Evolutionary conservation across 2,329 filamentous ascomycete genomes (phyloP).

Genomic region (Aurifilum marmelostoma): DNA sequence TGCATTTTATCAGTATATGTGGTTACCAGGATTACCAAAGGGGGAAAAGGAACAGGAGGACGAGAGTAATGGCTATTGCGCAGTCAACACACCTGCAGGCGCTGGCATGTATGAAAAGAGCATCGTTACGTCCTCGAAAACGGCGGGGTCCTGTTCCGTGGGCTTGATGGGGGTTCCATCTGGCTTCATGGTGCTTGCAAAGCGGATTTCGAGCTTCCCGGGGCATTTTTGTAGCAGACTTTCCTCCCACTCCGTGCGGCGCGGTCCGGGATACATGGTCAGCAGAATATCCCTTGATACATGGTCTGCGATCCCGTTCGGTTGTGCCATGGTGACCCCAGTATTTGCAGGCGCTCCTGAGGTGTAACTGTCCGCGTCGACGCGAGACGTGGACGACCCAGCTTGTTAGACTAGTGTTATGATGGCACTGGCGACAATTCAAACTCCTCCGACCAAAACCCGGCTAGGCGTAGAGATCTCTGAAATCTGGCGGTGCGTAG

Average conservation of each 20-base stretch:
- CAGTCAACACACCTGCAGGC: slow-evolving; percentile 19
- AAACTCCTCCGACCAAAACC: not conserved
- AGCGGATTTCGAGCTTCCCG: slow-evolving; percentile 38
- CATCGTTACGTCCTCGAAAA: slow-evolving; percentile 43
- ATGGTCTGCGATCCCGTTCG: not conserved
- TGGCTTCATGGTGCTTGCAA: slow-evolving; percentile 32
- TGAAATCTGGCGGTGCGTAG: not conserved
- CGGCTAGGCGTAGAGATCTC: not conserved
- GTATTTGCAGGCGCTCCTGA: not conserved
- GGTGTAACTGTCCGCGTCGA: not conserved
- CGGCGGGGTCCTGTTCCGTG: slow-evolving; percentile 35
- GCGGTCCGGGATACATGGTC: slow-evolving; percentile 13
- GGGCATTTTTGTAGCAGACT: slow-evolving; percentile 3
- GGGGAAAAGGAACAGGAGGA: not conserved
- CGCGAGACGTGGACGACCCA: not conserved
- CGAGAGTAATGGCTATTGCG: not conserved
- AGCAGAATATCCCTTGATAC: slow-evolving; percentile 17
- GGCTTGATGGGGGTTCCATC: slow-evolving; percentile 31
- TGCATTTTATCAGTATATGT: too few species aligned
- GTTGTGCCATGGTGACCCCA: not conserved
- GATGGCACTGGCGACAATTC: not conserved
- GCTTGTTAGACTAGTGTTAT: not conserved
- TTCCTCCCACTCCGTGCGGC: slow-evolving; percentile 22
- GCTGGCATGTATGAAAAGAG: slow-evolving; percentile 40
- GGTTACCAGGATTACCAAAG: not conserved